Percentiles rank a stretch among this genome's conserved stretches.
Evolutionary conservation across 176 grass and related monocot genomes (phyloP).

Genomic region (Hyparrhenia diplandra): DNA sequence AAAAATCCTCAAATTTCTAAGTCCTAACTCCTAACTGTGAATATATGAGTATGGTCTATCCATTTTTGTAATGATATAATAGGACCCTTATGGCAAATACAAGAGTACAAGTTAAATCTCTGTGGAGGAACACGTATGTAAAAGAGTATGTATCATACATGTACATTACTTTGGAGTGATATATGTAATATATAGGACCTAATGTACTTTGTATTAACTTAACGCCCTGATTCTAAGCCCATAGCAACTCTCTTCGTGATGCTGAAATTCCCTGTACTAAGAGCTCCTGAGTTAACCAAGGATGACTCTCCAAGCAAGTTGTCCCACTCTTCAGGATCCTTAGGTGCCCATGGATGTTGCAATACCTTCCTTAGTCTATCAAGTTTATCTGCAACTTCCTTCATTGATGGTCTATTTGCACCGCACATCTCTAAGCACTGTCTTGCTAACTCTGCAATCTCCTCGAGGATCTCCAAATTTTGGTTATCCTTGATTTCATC

Average conservation of each 20-base stretch:
- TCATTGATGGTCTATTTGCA: neutral
- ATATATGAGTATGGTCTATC: too few relatives aligned
- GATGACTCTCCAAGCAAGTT: neutral
- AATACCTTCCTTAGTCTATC: constrained; percentile 2
- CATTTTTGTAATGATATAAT: too few relatives aligned
- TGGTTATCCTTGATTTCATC: neutral
- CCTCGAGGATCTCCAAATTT: neutral
- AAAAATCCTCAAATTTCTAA: too few relatives aligned
- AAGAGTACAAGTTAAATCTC: too few relatives aligned
- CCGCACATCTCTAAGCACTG: neutral
- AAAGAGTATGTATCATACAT: too few relatives aligned
- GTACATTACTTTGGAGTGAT: too few relatives aligned
- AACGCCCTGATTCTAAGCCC: neutral
- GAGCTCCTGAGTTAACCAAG: neutral
- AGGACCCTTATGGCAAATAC: too few relatives aligned
- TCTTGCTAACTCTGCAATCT: neutral
- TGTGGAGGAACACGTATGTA: too few relatives aligned
- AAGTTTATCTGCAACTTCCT: neutral
- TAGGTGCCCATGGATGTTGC: neutral
- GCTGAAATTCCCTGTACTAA: neutral
- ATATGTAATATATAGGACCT: too few relatives aligned
- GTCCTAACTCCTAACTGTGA: too few relatives aligned
- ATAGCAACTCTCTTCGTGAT: neutral
- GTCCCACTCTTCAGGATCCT: neutral
- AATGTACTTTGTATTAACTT: neutral